These are phyloP conservation scores for Magnolia kwangsiensis DNA, from an alignment of 164 flowering plant species.

Conservation along the genomic window DNA sequence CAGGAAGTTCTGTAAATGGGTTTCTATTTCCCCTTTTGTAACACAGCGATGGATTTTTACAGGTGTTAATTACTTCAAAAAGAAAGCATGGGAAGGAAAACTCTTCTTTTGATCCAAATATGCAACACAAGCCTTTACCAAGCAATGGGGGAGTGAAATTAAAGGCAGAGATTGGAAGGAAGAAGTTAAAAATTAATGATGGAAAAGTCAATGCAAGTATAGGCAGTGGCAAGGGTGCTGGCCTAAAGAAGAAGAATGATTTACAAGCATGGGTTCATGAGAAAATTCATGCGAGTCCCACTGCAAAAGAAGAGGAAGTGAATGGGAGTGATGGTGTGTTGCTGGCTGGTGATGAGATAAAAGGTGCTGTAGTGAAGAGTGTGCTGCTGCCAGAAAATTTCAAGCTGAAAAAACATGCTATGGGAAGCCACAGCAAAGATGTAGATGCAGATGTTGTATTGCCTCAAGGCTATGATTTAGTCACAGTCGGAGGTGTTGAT, in stretches of 20 bases:
- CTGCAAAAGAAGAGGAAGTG: conserved; percentile 6
- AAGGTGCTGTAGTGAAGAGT: conserved; percentile 9
- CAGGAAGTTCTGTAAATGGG: not conserved
- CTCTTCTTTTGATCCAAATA: conserved; percentile 29
- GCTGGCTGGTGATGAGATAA: too few species aligned
- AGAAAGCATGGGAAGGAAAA: conserved; percentile 59
- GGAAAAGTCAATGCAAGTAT: not conserved
- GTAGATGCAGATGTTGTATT: conserved; percentile 26
- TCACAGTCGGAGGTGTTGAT: conserved; percentile 50
- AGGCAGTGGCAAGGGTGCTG: conserved; percentile 1
- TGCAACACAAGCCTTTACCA: conserved; percentile 4
- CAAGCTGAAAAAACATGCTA: conserved; percentile 7
- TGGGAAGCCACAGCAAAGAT: conserved; percentile 10
- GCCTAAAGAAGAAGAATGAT: conserved; percentile 1
- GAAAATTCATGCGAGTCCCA: not conserved
- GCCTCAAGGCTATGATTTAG: conserved; percentile 49
- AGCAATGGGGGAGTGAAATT: conserved; percentile 13
- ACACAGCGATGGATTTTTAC: conserved; percentile 4
- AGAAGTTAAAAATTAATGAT: not conserved
- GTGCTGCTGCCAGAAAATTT: not conserved
- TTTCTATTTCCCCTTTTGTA: not conserved
- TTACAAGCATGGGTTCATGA: not conserved
- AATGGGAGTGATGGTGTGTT: not conserved
- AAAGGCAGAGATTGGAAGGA: too few species aligned
- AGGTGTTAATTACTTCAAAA: conserved; percentile 27